Evolutionary conservation across 106 monocot species (phyloP), one percentile per base, ranked within the genome.

Genomic region (Dioscorea zingiberensis): DNA sequence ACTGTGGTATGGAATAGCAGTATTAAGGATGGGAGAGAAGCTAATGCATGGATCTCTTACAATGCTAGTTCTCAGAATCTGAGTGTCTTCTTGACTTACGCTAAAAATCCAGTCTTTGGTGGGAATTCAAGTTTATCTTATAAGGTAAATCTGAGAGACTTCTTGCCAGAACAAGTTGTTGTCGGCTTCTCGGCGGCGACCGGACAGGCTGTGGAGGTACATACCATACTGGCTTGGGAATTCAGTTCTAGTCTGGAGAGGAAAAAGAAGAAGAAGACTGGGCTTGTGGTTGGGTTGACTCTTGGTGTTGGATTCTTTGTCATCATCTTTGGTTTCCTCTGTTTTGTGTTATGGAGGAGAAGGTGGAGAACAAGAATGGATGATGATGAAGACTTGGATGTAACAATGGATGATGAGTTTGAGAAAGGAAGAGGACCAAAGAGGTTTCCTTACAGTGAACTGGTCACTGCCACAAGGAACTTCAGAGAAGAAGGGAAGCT

Each of bases 1-100:
- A 49, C 16, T 49, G 49, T 49, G 2, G 10, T 4, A 13, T 49
- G 49, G 49, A 49, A 18, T 49, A 49, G 49, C 10, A 49, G 49
- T 18, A 49, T 49, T 9, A 49, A 18, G 49, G 49, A 49, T 18
- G 49, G 49, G 4, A 13, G 49, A 3, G 4, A 16, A 16, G 29
- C 60, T 15, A 61, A 61, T 27, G 60, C 29, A 7, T 61, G 60
- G 60, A 26, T 61, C 3, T 27, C 26, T n/a, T 61, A 61, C 17
- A 61, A 61, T 17, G 60, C 27, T 16, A 61, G 26, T 30, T 10
- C 60, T 28, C 2, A 29, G 25, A 29, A 61, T 30, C 28, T 61
- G 26, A 61, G 60, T 27, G 60, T 61, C 28, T 61, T 61, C 28
- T 28, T 61, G 26, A 61, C 28, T 18, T 28, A 61, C 17, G 60